A percentile compares a stretch with the other conserved stretches of the same genome.
Conservation (phyloP, 2,329 filamentous ascomycete species). For the Zymoseptoria pseudotritici region DNA sequence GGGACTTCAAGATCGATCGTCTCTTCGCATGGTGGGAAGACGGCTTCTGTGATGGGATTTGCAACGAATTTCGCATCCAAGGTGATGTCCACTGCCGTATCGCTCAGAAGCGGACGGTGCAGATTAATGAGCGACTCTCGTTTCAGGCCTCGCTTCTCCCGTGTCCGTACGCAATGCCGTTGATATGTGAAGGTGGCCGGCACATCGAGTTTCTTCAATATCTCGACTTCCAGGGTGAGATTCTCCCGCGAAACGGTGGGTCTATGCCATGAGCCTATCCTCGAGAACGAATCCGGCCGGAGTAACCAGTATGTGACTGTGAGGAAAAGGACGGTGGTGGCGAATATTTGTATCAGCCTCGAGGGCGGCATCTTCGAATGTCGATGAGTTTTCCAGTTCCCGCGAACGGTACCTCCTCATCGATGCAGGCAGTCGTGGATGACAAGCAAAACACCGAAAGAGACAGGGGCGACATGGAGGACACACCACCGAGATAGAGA, state of each 20-base stretch:
- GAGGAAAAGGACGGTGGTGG: slow-evolving; percentile 10
- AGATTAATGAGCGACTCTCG: slow-evolving; percentile 13
- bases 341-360: slow-evolving; percentile 8
- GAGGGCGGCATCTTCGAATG: slow-evolving; percentile 3
- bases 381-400: not conserved
- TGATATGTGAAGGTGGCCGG: slow-evolving; percentile 14
- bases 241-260: slow-evolving; percentile 3
- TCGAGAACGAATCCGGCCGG: not conserved
- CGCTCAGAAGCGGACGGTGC: slow-evolving; percentile 2
- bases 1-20: slow-evolving; percentile 14
- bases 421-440: not conserved
- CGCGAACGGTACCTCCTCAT: not conserved
- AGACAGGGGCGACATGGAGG: not conserved
- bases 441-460: not conserved
- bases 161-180: slow-evolving; percentile 14
- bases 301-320: slow-evolving; percentile 12
- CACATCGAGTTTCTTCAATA: slow-evolving; percentile 13
- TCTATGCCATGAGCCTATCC: not conserved
- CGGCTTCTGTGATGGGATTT: slow-evolving; percentile 2
- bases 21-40: slow-evolving; percentile 14
- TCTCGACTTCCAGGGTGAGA: slow-evolving; percentile 14
- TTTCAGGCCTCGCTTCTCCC: slow-evolving; percentile 7
- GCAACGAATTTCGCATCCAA: slow-evolving; percentile 10
- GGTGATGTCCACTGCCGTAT: slow-evolving; percentile 4
- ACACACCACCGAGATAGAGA: not conserved